Percentiles rank a stretch among this genome's conserved stretches.
Evolutionary conservation across 179 eudicot genomes (phyloP).

Genomic region (Spergularia azorica): DNA sequence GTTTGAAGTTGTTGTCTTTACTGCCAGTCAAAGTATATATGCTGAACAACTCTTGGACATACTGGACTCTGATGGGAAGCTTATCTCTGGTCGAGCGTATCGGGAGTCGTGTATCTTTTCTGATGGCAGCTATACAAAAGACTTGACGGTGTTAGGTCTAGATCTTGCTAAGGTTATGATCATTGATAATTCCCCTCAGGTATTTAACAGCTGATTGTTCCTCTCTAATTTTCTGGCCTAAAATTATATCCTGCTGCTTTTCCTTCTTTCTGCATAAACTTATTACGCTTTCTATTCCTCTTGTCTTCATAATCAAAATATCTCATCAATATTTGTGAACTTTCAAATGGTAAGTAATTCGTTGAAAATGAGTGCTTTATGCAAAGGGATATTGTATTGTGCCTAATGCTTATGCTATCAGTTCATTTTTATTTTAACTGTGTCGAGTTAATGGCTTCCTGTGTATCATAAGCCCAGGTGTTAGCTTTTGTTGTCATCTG

Average conservation of each 20-base stretch:
- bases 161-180: slow-evolving; percentile 93
- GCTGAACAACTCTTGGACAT: slow-evolving; percentile 85
- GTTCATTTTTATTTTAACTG: neutral
- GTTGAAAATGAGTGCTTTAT: neutral
- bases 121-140: slow-evolving; percentile 91
- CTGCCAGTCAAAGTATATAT: slow-evolving; percentile 97
- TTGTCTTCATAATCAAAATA: neutral
- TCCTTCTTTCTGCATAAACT: too few species aligned
- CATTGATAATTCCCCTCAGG: slow-evolving; percentile 97
- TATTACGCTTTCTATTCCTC: too few species aligned
- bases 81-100: slow-evolving; percentile 79
- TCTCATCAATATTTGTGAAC: neutral
- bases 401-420: slow-evolving; percentile 9
- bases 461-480: neutral
- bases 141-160: slow-evolving; percentile 90
- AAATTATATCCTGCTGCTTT: neutral
- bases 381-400: neutral
- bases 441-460: neutral
- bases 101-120: slow-evolving; percentile 92
- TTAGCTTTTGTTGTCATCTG: slow-evolving; percentile 1
- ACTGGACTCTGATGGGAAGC: slow-evolving; percentile 80
- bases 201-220: slow-evolving; percentile 24
- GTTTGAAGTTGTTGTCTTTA: slow-evolving; percentile 89
- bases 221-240: neutral
- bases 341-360: neutral